phyloP scores from a whole-genome alignment of 2,329 filamentous ascomycete genomes.

The Meredithiella fracta region DNA sequence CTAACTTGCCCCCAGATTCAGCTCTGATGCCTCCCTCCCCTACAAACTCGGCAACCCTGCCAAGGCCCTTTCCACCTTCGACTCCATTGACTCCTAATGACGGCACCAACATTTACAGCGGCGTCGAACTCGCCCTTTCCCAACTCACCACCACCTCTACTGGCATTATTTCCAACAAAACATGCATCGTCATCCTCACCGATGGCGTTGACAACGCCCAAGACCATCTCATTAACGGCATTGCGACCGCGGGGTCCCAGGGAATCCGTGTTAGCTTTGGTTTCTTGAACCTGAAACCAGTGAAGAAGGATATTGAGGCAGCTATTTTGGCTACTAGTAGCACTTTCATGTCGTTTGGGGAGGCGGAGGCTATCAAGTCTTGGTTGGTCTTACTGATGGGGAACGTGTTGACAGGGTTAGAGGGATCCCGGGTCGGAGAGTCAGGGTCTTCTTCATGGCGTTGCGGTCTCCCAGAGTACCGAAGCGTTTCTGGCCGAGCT shows the following conservation, averaged over 20 bases:
- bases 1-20: conserved; percentile 13
- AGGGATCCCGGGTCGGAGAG: conserved; percentile 2
- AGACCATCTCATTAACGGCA: conserved; percentile 11
- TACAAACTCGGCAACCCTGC: conserved; percentile 16
- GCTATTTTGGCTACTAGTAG: conserved; percentile 15
- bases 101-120: conserved; percentile 15
- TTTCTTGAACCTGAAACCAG: conserved; percentile 14
- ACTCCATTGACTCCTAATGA: conserved; percentile 15
- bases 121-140: conserved; percentile 15
- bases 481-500: conserved; percentile 11
- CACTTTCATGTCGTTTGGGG: conserved; percentile 15
- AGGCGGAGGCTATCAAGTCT: conserved; percentile 15
- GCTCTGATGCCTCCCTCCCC: conserved; percentile 13
- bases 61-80: conserved; percentile 13
- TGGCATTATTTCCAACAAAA: conserved; percentile 13
- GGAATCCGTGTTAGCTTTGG: conserved; percentile 17
- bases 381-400: conserved; percentile 16
- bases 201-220: conserved; percentile 16
- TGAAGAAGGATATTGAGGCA: conserved; percentile 10
- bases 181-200: conserved; percentile 16
- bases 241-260: conserved; percentile 11
- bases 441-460: conserved; percentile 14
- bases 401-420: conserved; percentile 15
- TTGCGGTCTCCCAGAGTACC: conserved; percentile 15
- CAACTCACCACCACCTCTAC: conserved; percentile 12